Conservation (phyloP, 2,329 filamentous ascomycete genomes). For the Rhinocladiella similis region DNA sequence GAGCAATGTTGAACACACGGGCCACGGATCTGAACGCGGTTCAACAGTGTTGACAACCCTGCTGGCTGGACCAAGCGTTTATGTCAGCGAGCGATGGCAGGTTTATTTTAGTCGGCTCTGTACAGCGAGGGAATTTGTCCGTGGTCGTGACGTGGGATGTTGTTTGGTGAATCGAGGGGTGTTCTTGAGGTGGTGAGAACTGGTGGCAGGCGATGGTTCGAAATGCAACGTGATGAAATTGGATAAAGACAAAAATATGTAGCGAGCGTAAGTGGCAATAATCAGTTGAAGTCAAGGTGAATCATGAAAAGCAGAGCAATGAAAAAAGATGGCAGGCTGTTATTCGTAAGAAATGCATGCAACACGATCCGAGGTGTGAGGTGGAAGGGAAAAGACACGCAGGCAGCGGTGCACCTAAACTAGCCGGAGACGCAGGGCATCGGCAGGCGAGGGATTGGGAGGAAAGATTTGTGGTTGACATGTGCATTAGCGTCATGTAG, state of each 20-base stretch:
- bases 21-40: background rate
- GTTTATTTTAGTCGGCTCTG: background rate
- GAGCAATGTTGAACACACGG: background rate
- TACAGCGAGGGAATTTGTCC: conserved; percentile 4
- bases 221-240: no score
- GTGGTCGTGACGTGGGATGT: background rate
- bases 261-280: background rate
- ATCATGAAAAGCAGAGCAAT: background rate
- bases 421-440: background rate
- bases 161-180: background rate
- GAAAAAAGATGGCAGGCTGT: background rate
- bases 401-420: no score
- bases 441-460: background rate
- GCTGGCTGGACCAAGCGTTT: conserved; percentile 11
- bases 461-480: background rate
- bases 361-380: background rate
- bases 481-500: background rate
- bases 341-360: background rate
- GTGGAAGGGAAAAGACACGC: background rate
- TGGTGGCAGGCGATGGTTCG: no score
- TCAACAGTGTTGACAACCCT: conserved; percentile 1
- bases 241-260: background rate
- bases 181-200: no score
- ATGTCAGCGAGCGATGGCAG: conserved; percentile 10
- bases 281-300: background rate